These are phyloP conservation scores for Thalassiosira livingstoniorum DNA, from an alignment of 352 stramenopile species.

Conservation along the genomic window DNA sequence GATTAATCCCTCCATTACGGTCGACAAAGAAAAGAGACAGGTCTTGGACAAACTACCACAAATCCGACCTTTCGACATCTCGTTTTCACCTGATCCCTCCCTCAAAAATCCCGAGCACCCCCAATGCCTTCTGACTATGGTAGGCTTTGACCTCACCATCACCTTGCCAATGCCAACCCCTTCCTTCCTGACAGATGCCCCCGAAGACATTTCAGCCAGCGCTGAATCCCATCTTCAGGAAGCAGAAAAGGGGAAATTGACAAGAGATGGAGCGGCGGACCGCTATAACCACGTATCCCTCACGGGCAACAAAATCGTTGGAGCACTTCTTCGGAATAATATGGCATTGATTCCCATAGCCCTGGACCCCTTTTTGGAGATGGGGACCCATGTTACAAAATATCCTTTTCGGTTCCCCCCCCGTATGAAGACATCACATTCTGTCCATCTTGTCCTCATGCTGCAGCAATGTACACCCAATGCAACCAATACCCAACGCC, in stretches of 20 bases:
- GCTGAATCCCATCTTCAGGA: conserved; percentile 17
- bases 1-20: neutral
- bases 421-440: too few species aligned
- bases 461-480: too few species aligned
- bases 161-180: neutral
- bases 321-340: neutral
- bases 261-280: neutral
- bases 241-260: neutral
- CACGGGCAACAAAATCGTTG: conserved; percentile 3
- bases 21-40: neutral
- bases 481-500: too few species aligned
- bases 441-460: too few species aligned
- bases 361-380: neutral
- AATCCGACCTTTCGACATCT: neutral
- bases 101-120: neutral
- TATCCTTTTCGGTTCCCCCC: too few species aligned
- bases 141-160: conserved; percentile 7
- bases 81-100: neutral
- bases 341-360: conserved; percentile 4
- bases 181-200: neutral
- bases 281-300: neutral
- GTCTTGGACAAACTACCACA: neutral
- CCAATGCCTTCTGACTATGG: too few species aligned
- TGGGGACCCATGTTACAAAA: too few species aligned
- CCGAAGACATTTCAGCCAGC: neutral